Evolutionary conservation across 306 rosid genomes (phyloP), one percentile per base, ranked within the genome.

Genomic region (Medicago lupulina): DNA sequence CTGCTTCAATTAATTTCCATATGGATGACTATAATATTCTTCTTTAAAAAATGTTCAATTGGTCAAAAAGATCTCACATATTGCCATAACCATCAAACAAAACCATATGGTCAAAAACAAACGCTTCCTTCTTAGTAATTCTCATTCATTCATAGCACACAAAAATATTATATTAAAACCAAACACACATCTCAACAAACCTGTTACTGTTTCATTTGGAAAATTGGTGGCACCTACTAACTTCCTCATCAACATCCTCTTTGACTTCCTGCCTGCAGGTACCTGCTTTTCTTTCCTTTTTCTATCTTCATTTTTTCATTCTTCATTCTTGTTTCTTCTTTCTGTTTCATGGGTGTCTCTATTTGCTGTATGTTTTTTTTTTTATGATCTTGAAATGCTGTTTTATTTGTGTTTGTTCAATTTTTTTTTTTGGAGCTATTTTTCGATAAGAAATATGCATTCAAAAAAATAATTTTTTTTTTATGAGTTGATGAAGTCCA

Each of bases 261-360:
- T 28, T 70, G 73, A 70, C 76, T 55, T 63, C 15, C 76, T 55
- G 57, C 11, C 16, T 7, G 74, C 78, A 11, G 2, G 74, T 81
- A 11, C 12, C 14, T 81, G 60, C 8, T 70, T 70, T 13, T 70
- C 65, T 55, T 39, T 50, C 23, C 49, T 50, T 70, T 73, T 39
- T 68, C 44, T 58, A 21, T 46, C 4, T 54, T 54, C 67, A 7
- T 2, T 34, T 17, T 25, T 31, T 58, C 49, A 6, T 50, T 34
- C 2, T 43, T 38, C 2, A 14, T 0, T 39, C 8, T 9, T 38
- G 9, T 12, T 58, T 14, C 5, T 41, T 31, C 40, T 7, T 66
- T 44, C 65, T 36, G 59, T 68, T 77, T 68, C 73, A 73, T 81
- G 87, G 77, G 39, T 54, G 74, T 38, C 19, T 81, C 71, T 17